Evolutionary conservation across 306 rosid genomes (phyloP), one percentile per base, ranked within the genome.

Genomic region (Prunus persica): DNA sequence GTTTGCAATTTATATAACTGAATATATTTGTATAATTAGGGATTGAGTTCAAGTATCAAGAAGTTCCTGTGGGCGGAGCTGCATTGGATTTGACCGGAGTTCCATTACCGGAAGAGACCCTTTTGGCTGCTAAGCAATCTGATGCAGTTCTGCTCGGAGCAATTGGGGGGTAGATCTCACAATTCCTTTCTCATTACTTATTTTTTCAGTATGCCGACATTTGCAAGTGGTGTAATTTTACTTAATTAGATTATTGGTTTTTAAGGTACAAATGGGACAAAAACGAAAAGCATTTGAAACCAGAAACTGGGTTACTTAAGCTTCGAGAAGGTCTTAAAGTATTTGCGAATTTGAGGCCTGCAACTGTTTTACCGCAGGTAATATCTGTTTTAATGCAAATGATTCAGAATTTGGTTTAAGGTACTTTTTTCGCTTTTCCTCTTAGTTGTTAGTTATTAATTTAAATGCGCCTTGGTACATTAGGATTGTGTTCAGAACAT

Each of bases 111-210:
- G 92, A 92, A 0, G 97, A 90, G 71, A 92, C 97, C 19, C 93
- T 92, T 71, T 80, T 84, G 18, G 80, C 66, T 1, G 93, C 97
- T 3, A 88, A 88, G 78, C 79, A 90, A 83, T 92, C 98, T 25
- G 90, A 95, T 69, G 96, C 93, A 2, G 83, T 95, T 79, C 91
- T 95, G 19, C 91, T 95, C 8, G 97, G 98, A 62, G 92, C 97
- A 11, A 89, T 92, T 80, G 97, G 98, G 82, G 97, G 97, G 96
- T 94, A 80, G 8, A n/a, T 72, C n/a, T 79, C 41, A 6, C 55
- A 3, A 34, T 70, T 24, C 56, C 20, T 18, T 65, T 65, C 16
- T 12, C 22, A 49, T 46, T 46, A 8, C 10, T 34, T 20, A 7
- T 34, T 38, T 38, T 38, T 38, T 38, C 43, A 38, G 9, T 38